Base-by-base conservation (phyloP, 192 early-diverging fungal species). In the Coemansia erecta region DNA sequence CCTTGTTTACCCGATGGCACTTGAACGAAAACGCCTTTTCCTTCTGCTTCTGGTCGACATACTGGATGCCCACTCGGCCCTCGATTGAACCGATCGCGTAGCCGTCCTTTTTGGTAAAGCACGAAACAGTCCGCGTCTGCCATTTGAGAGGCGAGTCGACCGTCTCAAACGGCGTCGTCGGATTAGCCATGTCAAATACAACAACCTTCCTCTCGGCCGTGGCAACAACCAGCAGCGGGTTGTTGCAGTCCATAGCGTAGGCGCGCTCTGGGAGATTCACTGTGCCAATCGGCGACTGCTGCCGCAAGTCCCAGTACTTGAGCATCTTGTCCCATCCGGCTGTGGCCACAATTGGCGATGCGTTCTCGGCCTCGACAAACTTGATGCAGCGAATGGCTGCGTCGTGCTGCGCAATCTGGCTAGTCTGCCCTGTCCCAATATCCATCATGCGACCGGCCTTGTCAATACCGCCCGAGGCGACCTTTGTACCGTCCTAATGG, bases 261-360 rank as follows among this genome's bases (percentile, higher is more conserved):
- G 84, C 86, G 42, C 96, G 87, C 60, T 98, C 96, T 2, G 92
- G 91, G 15, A 97, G 80, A 7, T 64, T 68, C 12, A 93, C 82
- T 18, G 82, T 86, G 10, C 83, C 85, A 18, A 90, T 85, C 1
- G 96, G 94, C 40, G 73, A 74, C 56, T 84, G 87, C 53, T 84
- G 81, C 39, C 95, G 85, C 48, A 90, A 67, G 73, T 98, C 95
- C 96, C 96, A 98, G 71, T 95, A 98, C 81, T 95, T 92, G 51
- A 96, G 56, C 10, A 90, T 94, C 73, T 97, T 97, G 76, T 98
- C 96, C 94, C 94, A 98, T 53, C 90, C 88, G 24, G 90, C 96
- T 9, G 96, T 97, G 2, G 88, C 91, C 22, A 94, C 42, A 41
- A 95, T 85, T 28, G 82, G 79, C 17, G 83, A 60, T 51, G 61